phyloP scores from a whole-genome alignment of 345 rosid species.

The Nephelium lappaceum region DNA sequence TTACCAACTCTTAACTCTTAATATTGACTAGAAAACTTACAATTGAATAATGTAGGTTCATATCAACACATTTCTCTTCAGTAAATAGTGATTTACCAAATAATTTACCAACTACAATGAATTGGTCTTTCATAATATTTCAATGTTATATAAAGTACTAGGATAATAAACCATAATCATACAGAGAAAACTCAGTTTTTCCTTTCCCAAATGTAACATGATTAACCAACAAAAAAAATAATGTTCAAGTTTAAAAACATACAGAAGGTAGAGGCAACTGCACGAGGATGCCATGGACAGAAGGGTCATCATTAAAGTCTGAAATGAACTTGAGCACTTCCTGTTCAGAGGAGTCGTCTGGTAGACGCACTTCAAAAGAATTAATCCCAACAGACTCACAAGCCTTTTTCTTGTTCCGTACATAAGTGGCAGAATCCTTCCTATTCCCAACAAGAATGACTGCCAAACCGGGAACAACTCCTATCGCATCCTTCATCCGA shows the following conservation, averaged over 20 bases:
- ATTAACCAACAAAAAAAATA: neutral
- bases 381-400: constrained; percentile 77
- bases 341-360: constrained; percentile 62
- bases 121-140: too few species aligned
- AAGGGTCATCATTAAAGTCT: constrained; percentile 64
- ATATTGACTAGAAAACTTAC: neutral
- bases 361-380: constrained; percentile 63
- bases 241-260: constrained; percentile 30
- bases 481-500: constrained; percentile 73
- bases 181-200: neutral
- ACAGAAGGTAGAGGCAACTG: constrained; percentile 86
- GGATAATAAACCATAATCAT: neutral
- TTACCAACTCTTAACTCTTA: neutral
- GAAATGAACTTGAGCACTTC: constrained; percentile 65
- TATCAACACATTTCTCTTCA: neutral
- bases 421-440: constrained; percentile 86
- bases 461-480: constrained; percentile 80
- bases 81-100: neutral
- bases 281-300: constrained; percentile 90
- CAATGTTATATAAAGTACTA: neutral
- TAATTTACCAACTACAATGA: neutral
- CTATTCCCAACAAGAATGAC: constrained; percentile 81
- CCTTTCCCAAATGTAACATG: neutral
- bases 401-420: constrained; percentile 87
- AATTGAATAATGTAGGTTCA: neutral